These are phyloP conservation scores for Fusarium ramigenum DNA, from an alignment of 2,329 filamentous ascomycete genomes.

Conservation along the genomic window DNA sequence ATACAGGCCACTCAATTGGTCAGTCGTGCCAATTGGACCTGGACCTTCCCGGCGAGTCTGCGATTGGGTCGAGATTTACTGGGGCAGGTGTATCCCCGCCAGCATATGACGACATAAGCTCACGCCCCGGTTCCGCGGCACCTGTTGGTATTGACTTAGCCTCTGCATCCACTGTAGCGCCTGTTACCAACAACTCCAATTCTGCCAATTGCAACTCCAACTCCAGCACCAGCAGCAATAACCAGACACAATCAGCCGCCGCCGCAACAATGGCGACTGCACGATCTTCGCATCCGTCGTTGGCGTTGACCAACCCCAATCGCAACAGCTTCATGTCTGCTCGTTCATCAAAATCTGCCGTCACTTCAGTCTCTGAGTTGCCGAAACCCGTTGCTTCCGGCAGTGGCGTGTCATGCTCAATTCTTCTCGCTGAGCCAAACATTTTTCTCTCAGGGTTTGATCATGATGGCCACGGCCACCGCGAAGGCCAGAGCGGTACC, in stretches of 20 bases:
- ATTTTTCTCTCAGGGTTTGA: slow-evolving; percentile 84
- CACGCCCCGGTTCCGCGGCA: slow-evolving; percentile 34
- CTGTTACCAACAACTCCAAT: slow-evolving; percentile 14
- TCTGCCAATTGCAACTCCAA: slow-evolving; percentile 32
- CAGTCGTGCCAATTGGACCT: slow-evolving; percentile 19
- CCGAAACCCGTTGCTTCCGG: slow-evolving; percentile 82
- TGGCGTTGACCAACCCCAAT: slow-evolving; percentile 45
- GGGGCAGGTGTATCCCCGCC: slow-evolving; percentile 39
- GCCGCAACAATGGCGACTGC: slow-evolving; percentile 38
- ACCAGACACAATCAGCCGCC: slow-evolving; percentile 27
- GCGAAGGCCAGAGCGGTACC: slow-evolving; percentile 71
- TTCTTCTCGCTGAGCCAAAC: slow-evolving; percentile 81
- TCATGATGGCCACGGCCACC: slow-evolving; percentile 66
- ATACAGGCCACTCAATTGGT: slow-evolving; percentile 19
- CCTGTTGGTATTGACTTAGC: slow-evolving; percentile 34
- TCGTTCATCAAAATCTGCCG: slow-evolving; percentile 60
- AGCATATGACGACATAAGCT: slow-evolving; percentile 45
- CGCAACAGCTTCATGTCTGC: slow-evolving; percentile 62
- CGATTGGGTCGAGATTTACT: slow-evolving; percentile 33
- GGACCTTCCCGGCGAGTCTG: slow-evolving; percentile 31
- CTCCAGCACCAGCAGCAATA: slow-evolving; percentile 16
- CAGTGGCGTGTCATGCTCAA: slow-evolving; percentile 78
- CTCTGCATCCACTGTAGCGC: slow-evolving; percentile 32
- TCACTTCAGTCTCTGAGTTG: slow-evolving; percentile 64
- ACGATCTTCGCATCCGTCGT: slow-evolving; percentile 29